Evolutionary conservation across 2,329 filamentous ascomycete genomes (phyloP), one percentile per base, ranked within the genome.

Genomic region (Dactylonectria macrodidyma): DNA sequence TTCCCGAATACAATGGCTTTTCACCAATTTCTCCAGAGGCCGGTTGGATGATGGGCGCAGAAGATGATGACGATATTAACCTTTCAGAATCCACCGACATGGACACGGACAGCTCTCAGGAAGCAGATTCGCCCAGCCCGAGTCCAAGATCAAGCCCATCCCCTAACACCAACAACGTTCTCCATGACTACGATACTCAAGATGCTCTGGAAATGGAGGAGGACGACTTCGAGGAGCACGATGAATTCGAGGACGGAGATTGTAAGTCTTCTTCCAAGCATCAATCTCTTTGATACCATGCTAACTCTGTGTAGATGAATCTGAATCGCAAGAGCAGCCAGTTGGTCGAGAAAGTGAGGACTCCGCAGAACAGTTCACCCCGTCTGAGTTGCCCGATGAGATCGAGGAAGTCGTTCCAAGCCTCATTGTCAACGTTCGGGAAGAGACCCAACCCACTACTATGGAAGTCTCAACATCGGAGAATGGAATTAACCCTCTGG

Each of bases 171-270:
- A 55, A 33, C 34, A 22, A 59, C 19, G 11, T 30, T 19, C 46
- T 36, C 22, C 52, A 41, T 46, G 57, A 62, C 14, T 62, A 62
- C 33, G 59, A 30, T 10, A 24, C 50, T 34, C 62, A 59, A 14
- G 56, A 64, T 30, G 47, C 50, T 44, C 26, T 56, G 36, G 55
- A 60, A 4, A 50, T 63, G 30, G 68, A 62, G 10, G 67, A 70
- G 33, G 54, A 68, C 6, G 57, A 46, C 9, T 73, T 76, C 57
- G 68, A 62, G n/a, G 74, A 74, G 46, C 74, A 64, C n/a, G 74
- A 74, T 59, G 72, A 72, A 48, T 73, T 72, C 26, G 68, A 75
- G 26, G 57, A 66, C 10, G 55, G 61, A 30, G 63, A 73, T n/a
- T 62, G 72, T 74, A 66, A 47, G 59, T 30, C 50, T 44, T 48